Evolutionary conservation across 371 early-diverging fungal genomes (phyloP).

Genomic region (Apophysomyces variabilis): DNA sequence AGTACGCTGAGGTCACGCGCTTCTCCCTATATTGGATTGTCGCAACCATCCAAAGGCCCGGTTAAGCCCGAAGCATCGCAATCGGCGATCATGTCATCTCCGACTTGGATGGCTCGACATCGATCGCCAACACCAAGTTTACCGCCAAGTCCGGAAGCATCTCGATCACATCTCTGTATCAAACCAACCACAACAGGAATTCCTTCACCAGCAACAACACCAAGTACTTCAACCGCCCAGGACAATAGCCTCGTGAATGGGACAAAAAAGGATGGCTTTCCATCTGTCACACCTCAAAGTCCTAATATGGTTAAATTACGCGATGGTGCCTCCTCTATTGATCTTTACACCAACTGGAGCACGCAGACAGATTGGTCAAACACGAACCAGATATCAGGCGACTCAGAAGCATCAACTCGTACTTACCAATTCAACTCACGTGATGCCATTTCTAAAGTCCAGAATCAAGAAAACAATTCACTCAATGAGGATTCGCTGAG

Average conservation of each 20-base stretch:
- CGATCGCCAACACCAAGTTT: slow-evolving; percentile 3
- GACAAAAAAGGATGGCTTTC: slow-evolving; percentile 7
- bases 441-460: neutral
- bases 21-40: slow-evolving; percentile 5
- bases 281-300: slow-evolving; percentile 1
- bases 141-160: neutral
- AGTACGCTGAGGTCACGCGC: slow-evolving; percentile 4
- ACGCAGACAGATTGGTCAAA: no score
- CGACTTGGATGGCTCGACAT: neutral
- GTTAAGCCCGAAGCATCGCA: slow-evolving; percentile 6
- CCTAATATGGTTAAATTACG: slow-evolving; percentile 8
- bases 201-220: slow-evolving; percentile 1
- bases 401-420: neutral
- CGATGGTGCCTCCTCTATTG: neutral
- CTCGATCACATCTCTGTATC: neutral
- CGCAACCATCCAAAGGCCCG: neutral
- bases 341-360: neutral
- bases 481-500: no score
- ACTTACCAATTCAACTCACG: neutral
- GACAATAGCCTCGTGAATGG: slow-evolving; percentile 5
- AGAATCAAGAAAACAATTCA: neutral
- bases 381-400: neutral
- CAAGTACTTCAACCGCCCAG: neutral
- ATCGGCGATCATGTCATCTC: slow-evolving; percentile 11
- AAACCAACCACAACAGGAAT: slow-evolving; percentile 1